Evolutionary conservation across 805 yeast genomes (phyloP).

Genomic region (Schwanniomyces occidentalis): DNA sequence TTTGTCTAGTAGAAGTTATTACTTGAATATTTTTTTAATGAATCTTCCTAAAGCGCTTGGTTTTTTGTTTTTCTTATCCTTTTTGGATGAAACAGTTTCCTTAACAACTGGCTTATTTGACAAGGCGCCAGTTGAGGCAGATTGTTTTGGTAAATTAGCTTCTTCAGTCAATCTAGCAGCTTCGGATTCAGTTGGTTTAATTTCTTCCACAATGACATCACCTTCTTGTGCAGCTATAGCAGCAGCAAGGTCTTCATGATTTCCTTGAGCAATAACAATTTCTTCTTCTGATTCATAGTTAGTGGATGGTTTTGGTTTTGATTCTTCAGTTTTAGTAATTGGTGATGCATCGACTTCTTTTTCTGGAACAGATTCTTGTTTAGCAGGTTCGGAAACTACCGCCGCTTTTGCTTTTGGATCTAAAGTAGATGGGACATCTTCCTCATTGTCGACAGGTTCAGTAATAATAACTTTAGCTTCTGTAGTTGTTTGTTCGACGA

Average conservation of each 20-base stretch:
- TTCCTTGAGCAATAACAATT: constrained; percentile 42
- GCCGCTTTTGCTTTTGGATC: constrained; percentile 7
- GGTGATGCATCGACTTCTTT: constrained; percentile 24
- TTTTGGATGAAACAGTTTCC: constrained; percentile 10
- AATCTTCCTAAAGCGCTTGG: constrained; percentile 33
- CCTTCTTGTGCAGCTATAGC: constrained; percentile 37
- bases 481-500: constrained; percentile 8
- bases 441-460: constrained; percentile 11
- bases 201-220: constrained; percentile 41
- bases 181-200: constrained; percentile 42
- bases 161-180: constrained; percentile 36
- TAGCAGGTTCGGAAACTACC: constrained; percentile 7
- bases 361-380: constrained; percentile 8
- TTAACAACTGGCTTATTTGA: constrained; percentile 11
- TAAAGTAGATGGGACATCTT: constrained; percentile 5
- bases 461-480: constrained; percentile 6
- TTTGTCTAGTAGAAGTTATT: no score
- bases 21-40: constrained; percentile 16
- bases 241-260: constrained; percentile 29
- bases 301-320: constrained; percentile 1
- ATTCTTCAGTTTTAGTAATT: constrained; percentile 10
- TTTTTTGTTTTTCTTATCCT: constrained; percentile 41
- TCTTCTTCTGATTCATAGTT: constrained; percentile 28
- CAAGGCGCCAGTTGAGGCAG: constrained; percentile 10
- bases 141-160: constrained; percentile 20